A percentile compares a stretch with the other conserved stretches of the same genome.
phyloP scores from a whole-genome alignment of 2,329 filamentous ascomycete genomes.

The Ciborinia camelliae region DNA sequence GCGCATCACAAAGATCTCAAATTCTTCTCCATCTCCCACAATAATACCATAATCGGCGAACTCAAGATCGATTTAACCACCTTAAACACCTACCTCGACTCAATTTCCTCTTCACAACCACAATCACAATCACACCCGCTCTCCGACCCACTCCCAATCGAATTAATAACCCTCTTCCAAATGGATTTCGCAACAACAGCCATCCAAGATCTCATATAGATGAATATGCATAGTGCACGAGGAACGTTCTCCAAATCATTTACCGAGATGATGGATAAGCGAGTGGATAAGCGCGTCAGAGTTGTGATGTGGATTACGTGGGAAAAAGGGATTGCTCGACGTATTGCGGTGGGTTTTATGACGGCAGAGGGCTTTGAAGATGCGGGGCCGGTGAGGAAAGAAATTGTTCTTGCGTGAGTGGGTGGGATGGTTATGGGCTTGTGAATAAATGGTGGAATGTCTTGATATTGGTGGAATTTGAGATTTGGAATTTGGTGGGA shows the following conservation, averaged over 20 bases:
- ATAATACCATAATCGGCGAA: neutral
- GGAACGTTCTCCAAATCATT: neutral
- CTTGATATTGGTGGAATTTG: too few relatives aligned
- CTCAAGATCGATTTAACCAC: neutral
- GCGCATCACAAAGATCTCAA: neutral
- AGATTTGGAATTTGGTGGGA: too few relatives aligned
- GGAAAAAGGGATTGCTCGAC: neutral
- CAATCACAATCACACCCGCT: accelerated
- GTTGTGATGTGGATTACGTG: conserved; percentile 2
- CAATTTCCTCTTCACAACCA: too few relatives aligned
- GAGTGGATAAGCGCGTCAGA: neutral
- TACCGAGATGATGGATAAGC: neutral
- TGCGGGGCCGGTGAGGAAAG: too few relatives aligned
- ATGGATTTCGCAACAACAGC: neutral
- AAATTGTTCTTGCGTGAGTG: neutral
- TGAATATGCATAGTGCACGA: neutral
- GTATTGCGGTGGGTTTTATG: neutral
- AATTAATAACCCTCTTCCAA: neutral
- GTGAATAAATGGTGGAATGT: neutral
- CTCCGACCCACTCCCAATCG: accelerated
- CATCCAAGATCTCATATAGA: neutral
- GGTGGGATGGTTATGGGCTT: too few relatives aligned
- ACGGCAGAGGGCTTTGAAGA: neutral
- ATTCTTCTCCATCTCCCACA: neutral
- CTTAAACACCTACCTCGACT: neutral